Conservation (phyloP, 192 early-diverging fungal genomes). For the Backusella mclennaniae region DNA sequence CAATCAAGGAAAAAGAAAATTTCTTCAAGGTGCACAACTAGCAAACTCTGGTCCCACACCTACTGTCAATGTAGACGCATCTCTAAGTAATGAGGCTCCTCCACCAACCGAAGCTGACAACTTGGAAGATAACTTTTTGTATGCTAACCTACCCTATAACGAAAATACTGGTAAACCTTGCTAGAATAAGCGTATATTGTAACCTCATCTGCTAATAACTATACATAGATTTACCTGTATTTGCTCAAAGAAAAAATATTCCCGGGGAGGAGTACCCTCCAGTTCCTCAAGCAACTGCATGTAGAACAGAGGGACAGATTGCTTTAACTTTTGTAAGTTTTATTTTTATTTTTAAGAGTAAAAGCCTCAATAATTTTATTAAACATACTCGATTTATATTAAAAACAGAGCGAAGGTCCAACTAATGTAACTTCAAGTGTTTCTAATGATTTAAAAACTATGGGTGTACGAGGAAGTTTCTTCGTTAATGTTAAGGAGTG, state of each 20-base stretch:
- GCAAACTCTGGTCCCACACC: neutral
- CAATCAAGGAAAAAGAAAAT: neutral
- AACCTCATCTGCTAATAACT: neutral
- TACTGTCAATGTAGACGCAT: neutral
- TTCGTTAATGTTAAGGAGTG: slow-evolving; percentile 32
- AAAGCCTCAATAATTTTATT: neutral
- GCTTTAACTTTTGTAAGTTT: slow-evolving; percentile 5
- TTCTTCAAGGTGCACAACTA: neutral
- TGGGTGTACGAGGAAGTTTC: slow-evolving; percentile 41
- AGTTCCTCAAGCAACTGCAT: slow-evolving; percentile 1
- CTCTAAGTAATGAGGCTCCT: neutral
- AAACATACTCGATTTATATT: neutral
- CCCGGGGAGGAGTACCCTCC: neutral
- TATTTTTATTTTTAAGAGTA: neutral
- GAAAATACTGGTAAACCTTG: neutral
- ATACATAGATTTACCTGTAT: slow-evolving; percentile 3
- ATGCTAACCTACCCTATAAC: neutral
- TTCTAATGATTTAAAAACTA: slow-evolving; percentile 38
- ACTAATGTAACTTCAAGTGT: slow-evolving; percentile 44
- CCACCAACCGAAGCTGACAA: neutral
- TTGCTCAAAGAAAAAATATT: neutral
- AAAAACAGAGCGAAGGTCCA: slow-evolving; percentile 41
- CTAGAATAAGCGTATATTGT: neutral
- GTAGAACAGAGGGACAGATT: slow-evolving; percentile 5
- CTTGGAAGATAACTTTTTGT: slow-evolving; percentile 1